Conservation (phyloP, 495 filamentous ascomycete species). For the Thermochaetoides thermophila region DNA sequence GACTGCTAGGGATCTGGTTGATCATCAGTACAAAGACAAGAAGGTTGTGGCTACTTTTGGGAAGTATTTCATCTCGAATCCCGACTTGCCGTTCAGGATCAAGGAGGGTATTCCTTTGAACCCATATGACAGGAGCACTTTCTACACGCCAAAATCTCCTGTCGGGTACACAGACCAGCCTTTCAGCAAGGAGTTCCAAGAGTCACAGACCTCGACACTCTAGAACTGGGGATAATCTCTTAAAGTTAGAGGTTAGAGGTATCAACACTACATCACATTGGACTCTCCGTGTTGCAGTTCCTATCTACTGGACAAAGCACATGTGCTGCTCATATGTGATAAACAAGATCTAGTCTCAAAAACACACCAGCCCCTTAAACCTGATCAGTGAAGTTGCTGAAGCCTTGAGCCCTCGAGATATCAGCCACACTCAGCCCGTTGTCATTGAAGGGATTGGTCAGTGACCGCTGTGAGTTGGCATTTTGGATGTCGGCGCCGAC, state of each 20-base stretch:
- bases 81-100: constrained; percentile 53
- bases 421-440: constrained; percentile 40
- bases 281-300: too few species aligned
- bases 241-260: too few species aligned
- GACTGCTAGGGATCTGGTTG: constrained; percentile 34
- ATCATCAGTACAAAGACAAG: constrained; percentile 37
- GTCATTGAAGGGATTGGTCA: constrained; percentile 32
- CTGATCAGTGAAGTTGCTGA: constrained; percentile 38
- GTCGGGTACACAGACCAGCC: constrained; percentile 54
- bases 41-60: constrained; percentile 46
- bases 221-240: too few species aligned
- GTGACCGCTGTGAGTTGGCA: constrained; percentile 33
- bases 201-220: too few species aligned
- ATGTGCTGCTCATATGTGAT: too few species aligned
- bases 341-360: too few species aligned
- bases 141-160: constrained; percentile 37
- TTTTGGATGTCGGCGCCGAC: constrained; percentile 38
- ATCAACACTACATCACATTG: too few species aligned
- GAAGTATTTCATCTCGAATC: constrained; percentile 51
- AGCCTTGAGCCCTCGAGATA: constrained; percentile 34
- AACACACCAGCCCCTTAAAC: constrained; percentile 3
- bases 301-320: too few species aligned
- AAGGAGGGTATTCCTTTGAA: constrained; percentile 39
- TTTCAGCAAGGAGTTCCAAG: constrained; percentile 40
- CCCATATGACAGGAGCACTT: constrained; percentile 41